These are phyloP conservation scores for Quercus bicolor DNA, from an alignment of 306 rosid species.

Conservation along the genomic window DNA sequence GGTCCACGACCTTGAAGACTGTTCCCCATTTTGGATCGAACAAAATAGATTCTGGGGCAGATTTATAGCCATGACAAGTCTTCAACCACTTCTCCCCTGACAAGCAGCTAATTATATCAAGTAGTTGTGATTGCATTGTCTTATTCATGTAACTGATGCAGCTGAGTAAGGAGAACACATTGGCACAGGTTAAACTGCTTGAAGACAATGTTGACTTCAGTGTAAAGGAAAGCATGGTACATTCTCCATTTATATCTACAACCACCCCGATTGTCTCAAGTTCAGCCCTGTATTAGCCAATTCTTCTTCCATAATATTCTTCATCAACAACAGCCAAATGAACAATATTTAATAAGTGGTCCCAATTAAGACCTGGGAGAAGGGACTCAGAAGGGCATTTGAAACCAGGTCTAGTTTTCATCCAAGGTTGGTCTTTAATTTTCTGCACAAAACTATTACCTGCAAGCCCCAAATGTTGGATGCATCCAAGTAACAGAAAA, in stretches of 20 bases:
- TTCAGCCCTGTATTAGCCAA: neutral
- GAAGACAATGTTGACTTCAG: conserved; percentile 4
- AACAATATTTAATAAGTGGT: neutral
- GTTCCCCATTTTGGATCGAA: neutral
- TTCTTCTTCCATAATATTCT: conserved; percentile 3
- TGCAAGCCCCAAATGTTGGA: neutral
- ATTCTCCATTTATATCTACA: neutral
- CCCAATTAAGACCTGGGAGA: conserved; percentile 5
- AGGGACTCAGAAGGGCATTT: conserved; percentile 13
- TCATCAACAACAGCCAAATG: conserved; percentile 21
- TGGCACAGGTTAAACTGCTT: conserved; percentile 2
- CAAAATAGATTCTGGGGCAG: conserved; percentile 5
- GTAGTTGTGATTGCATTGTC: neutral
- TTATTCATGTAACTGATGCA: conserved; percentile 8
- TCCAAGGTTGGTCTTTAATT: no score
- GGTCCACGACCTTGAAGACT: conserved; percentile 5
- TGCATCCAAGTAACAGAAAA: conserved; percentile 11
- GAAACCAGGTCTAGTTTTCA: conserved; percentile 14
- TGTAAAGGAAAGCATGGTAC: neutral
- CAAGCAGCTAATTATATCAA: neutral
- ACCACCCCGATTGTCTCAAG: conserved; percentile 15
- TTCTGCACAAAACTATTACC: neutral
- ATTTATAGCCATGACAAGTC: conserved; percentile 21
- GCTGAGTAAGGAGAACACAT: neutral
- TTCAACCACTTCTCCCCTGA: conserved; percentile 23